Base-by-base conservation (phyloP, 495 filamentous ascomycete species). In the Xylaria curta region DNA sequence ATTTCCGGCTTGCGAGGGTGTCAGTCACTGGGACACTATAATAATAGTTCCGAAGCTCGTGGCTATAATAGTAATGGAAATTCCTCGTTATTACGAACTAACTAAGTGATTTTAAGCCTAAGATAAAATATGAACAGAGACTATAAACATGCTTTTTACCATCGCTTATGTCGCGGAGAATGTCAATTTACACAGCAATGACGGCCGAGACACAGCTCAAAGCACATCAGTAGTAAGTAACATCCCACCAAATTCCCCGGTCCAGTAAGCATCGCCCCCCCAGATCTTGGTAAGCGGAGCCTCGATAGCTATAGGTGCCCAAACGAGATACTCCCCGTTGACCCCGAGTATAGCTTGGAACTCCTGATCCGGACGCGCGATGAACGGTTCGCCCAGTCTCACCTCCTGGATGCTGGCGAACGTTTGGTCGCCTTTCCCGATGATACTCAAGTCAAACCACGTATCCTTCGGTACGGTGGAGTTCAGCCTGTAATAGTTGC, bases 281-380 rank as follows among this genome's bases (percentile, higher is more conserved):
- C 82, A 84, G 44, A 87, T 75, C 36, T 72, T 62, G 19, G 72
- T 53, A 58, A 88, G 58, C 54, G 86, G 86, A 56, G 85, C 86
- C 76, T 87, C 85, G 69, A 88, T 78, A 0, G 78, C 85, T 61
- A 87, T 85, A 2, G 80, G 79, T 49, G 80, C 81, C 83, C 82
- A 85, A 1, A 84, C 78, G 53, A 82, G 78, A 26, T 66, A 74
- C 33, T 76, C 80, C 0, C 83, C 85, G 49, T 86, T 82, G 53
- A 85, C 73, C 0, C 86, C 85, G 19, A 86, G 75, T 13, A 78
- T 76, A 0, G 82, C 79, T 9, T 80, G 65, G 66, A 87, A 86
- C 74, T 85, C 82, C 76, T 83, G 74, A 21, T 79, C 78, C 19
- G 4, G 24, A 1, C 62, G 38, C 31, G 53, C 33, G 6, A 72